Percentiles rank a stretch among this genome's conserved stretches.
phyloP scores from a whole-genome alignment of 2,329 filamentous ascomycete species.

The Tolypocladium tundrense region DNA sequence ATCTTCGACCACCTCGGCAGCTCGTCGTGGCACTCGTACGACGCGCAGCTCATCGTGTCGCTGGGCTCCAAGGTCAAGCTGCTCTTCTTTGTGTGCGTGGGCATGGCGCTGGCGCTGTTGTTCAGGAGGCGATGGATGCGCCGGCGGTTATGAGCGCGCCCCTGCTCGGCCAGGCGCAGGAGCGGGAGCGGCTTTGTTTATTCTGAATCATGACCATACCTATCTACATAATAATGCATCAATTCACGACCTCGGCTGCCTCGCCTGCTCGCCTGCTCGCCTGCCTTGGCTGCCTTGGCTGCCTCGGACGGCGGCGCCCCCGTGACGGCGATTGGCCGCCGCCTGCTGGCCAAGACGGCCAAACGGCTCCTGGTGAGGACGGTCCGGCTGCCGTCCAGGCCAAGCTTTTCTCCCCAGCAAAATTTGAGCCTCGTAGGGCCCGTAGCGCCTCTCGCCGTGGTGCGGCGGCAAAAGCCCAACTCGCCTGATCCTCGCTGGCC shows the following conservation, averaged over 20 bases:
- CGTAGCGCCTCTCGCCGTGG: not conserved
- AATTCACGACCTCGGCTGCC: not conserved
- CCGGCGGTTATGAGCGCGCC: slow-evolving; percentile 7
- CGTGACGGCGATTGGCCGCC: not conserved
- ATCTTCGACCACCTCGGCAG: slow-evolving; percentile 30
- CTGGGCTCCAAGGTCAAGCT: slow-evolving; percentile 7
- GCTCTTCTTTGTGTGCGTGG: slow-evolving; percentile 10
- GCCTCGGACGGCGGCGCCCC: too few species aligned
- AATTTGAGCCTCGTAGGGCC: not conserved
- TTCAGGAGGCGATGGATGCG: slow-evolving; percentile 8
- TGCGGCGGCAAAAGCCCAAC: not conserved
- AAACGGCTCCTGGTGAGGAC: not conserved
- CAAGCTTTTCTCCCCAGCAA: not conserved
- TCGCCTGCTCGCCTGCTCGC: not conserved
- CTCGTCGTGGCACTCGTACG: slow-evolving; percentile 31
- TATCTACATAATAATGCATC: not conserved
- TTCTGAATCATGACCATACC: not conserved
- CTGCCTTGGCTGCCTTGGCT: too few species aligned
- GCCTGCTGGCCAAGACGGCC: not conserved
- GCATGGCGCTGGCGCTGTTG: slow-evolving; percentile 9
- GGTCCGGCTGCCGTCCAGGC: not conserved
- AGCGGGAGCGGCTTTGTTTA: not conserved
- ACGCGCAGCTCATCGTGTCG: slow-evolving; percentile 14
- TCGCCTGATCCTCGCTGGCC: not conserved
- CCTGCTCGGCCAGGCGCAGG: not conserved